Base-by-base conservation (phyloP, 2,329 filamentous ascomycete genomes). In the Fusarium illudens region DNA sequence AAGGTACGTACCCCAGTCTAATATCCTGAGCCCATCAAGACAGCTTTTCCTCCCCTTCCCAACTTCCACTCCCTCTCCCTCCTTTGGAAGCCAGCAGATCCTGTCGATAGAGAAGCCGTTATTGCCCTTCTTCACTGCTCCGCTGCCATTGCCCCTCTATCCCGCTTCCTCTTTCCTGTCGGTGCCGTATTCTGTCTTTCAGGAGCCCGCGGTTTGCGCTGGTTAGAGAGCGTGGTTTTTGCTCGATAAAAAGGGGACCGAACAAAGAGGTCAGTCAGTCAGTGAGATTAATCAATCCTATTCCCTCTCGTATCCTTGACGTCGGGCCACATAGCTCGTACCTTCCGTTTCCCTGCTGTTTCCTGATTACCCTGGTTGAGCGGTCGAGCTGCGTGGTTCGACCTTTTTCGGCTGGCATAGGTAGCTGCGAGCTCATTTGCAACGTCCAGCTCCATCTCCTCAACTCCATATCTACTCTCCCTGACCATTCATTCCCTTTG, bases 1-100 rank as follows among this genome's bases (percentile, higher is more conserved):
- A 32, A 58, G 66, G 66, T 70, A 69, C 67, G 67, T 69, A 69
- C 66, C 46, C 63, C 57, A 67, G 65, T 68, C 63, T 70, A 70
- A 70, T 70, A 70, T 69, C 66, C 67, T 55, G 57, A 60, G 50
- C 57, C 57, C 49, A 60, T 60, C 66, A 60, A 69, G 67, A 67
- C 66, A 70, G 66, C 66, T 70, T 64, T 64, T 63, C 36, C 54
- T 66, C 50, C 53, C 60, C 44, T 63, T 59, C 46, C 52, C n/a
- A n/a, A 54, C 29, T 54, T 44, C 37, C 25, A 44, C 60, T 60
- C 63, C 32, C 50, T 48, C 65, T 33, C 55, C 42, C 64, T 56
- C 55, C 36, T 22, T 39, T 54, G 46, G 66, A 69, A 69, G 67
- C 55, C 53, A 67, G 52, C 55, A 50, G 57, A 61, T 58, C 59